phyloP scores from a whole-genome alignment of 192 early-diverging fungal species.

The Ambispora gerdemannii region DNA sequence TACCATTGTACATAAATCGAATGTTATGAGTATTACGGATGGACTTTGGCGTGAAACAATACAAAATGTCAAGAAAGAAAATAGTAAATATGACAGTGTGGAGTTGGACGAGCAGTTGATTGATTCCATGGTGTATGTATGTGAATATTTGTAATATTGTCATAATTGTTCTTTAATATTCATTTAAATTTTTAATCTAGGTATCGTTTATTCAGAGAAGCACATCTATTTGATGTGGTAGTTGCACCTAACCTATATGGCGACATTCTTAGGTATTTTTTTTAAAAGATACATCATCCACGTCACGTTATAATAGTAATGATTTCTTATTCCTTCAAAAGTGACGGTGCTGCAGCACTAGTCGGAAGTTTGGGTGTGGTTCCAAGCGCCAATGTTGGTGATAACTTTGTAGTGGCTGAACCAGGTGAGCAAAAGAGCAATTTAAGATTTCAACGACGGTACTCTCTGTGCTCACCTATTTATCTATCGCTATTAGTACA shows the following conservation, averaged over 20 bases:
- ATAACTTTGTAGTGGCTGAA: conserved; percentile 93
- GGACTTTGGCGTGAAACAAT: conserved; percentile 97
- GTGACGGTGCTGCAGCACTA: conserved; percentile 94
- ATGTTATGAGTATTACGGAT: conserved; percentile 90
- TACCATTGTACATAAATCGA: conserved; percentile 97
- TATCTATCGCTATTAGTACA: conserved; percentile 55
- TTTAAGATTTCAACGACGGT: neutral
- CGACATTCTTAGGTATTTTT: conserved; percentile 79
- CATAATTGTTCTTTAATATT: too few relatives aligned
- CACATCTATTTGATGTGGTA: conserved; percentile 91
- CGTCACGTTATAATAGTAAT: conserved; percentile 1
- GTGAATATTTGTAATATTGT: too few relatives aligned
- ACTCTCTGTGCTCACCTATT: neutral
- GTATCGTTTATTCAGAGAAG: conserved; percentile 96
- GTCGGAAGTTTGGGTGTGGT: conserved; percentile 95
- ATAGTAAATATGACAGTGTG: conserved; percentile 54
- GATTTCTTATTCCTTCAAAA: neutral
- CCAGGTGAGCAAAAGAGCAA: conserved; percentile 48
- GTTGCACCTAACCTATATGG: conserved; percentile 98
- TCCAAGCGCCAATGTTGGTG: conserved; percentile 94
- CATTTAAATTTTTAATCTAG: too few relatives aligned
- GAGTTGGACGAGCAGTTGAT: conserved; percentile 96
- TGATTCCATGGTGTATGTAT: conserved; percentile 92
- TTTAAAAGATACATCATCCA: neutral
- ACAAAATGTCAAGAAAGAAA: conserved; percentile 65